Evolutionary conservation across 805 yeast genomes (phyloP), one percentile per base, ranked within the genome.

Genomic region (Vanderwaltozyma verrucispora): DNA sequence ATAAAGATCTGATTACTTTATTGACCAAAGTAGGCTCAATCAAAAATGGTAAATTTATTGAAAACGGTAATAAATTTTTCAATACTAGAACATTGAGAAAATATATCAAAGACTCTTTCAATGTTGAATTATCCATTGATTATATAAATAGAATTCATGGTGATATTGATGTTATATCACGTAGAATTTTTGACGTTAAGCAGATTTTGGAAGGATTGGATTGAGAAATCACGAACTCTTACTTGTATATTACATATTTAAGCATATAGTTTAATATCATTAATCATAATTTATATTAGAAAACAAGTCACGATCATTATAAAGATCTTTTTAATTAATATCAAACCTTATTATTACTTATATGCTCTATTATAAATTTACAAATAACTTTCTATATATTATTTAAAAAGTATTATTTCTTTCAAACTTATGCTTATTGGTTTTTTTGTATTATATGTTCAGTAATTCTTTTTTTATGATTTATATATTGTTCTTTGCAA

Each of bases 401-500:
- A n/a, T n/a, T n/a, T n/a, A n/a, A n/a, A n/a, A n/a, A n/a, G n/a
- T n/a, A n/a, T n/a, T n/a, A n/a, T n/a, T n/a, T n/a, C n/a, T n/a
- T n/a, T n/a, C n/a, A n/a, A n/a, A n/a, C n/a, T n/a, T n/a, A n/a
- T n/a, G n/a, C n/a, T n/a, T 21, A 21, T 21, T 21, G 9, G 9
- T 21, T 21, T 32, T 42, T 37, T 20, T 46, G 40, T 38, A 44
- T 35, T 27, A 56, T 34, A 33, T 44, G 48, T 13, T 41, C 41
- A 12, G 47, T 39, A 39, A 58, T 45, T 12, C 43, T 32, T 9
- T 41, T 35, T 33, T 51, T 54, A 24, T 51, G 50, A 24, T 38
- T 28, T 11, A 43, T 30, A 31, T 50, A 56, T 19, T 48, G 49
- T 16, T 48, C 48, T 41, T 63, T 66, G 40, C 83, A 72, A 20